A percentile compares a stretch with the other conserved stretches of the same genome.
phyloP scores from a whole-genome alignment of 306 rosid species.

The Quercus rubra region DNA sequence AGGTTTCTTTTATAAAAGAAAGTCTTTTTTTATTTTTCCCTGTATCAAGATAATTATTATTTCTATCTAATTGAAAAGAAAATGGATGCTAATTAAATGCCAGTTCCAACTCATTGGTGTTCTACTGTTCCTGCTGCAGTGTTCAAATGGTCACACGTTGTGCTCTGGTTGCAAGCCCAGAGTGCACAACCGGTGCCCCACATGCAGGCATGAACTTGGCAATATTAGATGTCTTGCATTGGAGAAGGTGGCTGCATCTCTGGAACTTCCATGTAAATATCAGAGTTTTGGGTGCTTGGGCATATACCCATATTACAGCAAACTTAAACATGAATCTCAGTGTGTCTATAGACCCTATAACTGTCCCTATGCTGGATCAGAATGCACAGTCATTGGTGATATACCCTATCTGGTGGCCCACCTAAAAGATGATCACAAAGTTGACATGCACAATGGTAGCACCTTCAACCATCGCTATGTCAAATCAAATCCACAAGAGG shows the following conservation, averaged over 20 bases:
- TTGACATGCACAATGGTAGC: conserved; percentile 95
- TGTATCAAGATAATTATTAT: background rate
- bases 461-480: conserved; percentile 95
- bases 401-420: conserved; percentile 79
- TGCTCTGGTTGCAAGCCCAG: conserved; percentile 94
- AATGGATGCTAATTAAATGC: background rate
- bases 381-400: conserved; percentile 74
- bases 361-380: conserved; percentile 97
- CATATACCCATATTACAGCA: conserved; percentile 91
- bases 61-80: background rate
- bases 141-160: conserved; percentile 92
- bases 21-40: background rate
- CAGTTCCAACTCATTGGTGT: background rate
- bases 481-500: conserved; percentile 94
- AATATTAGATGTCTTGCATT: conserved; percentile 91
- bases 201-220: conserved; percentile 92
- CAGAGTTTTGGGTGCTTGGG: conserved; percentile 75
- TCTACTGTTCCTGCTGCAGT: conserved; percentile 43
- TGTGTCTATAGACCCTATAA: conserved; percentile 73
- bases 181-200: conserved; percentile 95
- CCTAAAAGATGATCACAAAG: conserved; percentile 87
- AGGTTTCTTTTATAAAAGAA: too few relatives aligned
- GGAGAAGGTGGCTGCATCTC: conserved; percentile 93
- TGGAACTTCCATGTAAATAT: conserved; percentile 92
- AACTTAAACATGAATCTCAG: conserved; percentile 86